Base-by-base conservation (phyloP, 1,284 basidiomycete genomes). In the Trichosporon ovoides region DNA sequence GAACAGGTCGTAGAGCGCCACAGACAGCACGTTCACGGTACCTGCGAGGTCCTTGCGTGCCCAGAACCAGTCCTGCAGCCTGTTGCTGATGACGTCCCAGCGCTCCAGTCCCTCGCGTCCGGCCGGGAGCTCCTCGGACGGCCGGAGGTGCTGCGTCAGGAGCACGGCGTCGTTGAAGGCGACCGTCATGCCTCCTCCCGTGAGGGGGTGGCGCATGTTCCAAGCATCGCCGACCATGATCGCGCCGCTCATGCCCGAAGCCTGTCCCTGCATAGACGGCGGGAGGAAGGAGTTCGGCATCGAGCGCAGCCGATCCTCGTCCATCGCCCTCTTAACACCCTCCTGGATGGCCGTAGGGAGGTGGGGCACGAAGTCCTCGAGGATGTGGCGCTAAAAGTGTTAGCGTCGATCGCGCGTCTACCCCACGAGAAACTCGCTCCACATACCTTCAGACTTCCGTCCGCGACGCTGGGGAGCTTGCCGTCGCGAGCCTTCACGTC, bases 191-290 rank as follows among this genome's bases (percentile, higher is more conserved):
- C 93, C 93, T n/a, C 91, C 95, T 11, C 96, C 96, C 0, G 95
- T 98, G 12, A 99, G 82, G 0, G 96, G 95, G 77, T 99, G 96
- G 1, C 96, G 88, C 94, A 98, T 98, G 75, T 98, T 99, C 88
- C 93, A 95, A 1, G 95, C 87, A 75, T 98, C 96, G 5, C 96
- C 96, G 38, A 97, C 81, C 57, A 98, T 83, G 63, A 98, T 81
- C 9, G 87, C 86, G 19, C 94, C 93, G 55, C 52, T 43, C 16
- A 73, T 63, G 11, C 87, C 11, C 80, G 78, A 34, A 74, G 76
- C 56, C 6, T 67, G 64, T 11, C 89, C 90, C 73, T 98, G 96
- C 70, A 88, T 82, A 16, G 86, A 82, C 0, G 94, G 81, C 0
- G 94, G 91, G 3, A 99, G 82, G 81, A 91, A 97, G 0, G 89